phyloP scores from a whole-genome alignment of 257 asterid species.

The Orobanche coerulescens region DNA sequence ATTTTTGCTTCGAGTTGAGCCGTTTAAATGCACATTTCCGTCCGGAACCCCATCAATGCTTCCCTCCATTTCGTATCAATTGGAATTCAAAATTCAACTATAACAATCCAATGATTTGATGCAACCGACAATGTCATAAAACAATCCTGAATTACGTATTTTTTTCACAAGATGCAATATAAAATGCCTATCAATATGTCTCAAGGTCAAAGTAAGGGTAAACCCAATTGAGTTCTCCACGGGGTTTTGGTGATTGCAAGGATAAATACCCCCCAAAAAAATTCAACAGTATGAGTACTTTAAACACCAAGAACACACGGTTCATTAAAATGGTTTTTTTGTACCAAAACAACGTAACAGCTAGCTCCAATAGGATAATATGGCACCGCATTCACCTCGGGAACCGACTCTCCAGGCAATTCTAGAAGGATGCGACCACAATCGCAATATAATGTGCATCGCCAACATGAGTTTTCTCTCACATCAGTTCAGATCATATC shows the following conservation, averaged over 20 bases:
- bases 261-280: slow-evolving; percentile 9
- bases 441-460: slow-evolving; percentile 8
- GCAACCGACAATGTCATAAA: slow-evolving; percentile 1
- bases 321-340: too few relatives aligned
- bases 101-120: slow-evolving; percentile 12
- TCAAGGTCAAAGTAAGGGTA: not conserved
- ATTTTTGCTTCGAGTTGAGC: slow-evolving; percentile 39
- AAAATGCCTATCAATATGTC: not conserved
- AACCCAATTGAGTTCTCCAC: not conserved
- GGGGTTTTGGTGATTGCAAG: too few relatives aligned
- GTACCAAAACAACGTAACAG: slow-evolving; percentile 11
- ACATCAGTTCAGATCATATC: slow-evolving; percentile 22
- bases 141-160: not conserved
- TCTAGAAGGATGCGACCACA: slow-evolving; percentile 6
- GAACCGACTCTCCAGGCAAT: slow-evolving; percentile 18
- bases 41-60: too few relatives aligned
- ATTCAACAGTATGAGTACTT: slow-evolving; percentile 23
- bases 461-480: slow-evolving; percentile 23
- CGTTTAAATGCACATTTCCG: slow-evolving; percentile 44
- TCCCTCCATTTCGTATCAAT: too few relatives aligned
- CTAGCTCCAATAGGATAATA: slow-evolving; percentile 11
- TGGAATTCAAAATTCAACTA: slow-evolving; percentile 1
- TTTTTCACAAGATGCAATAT: slow-evolving; percentile 10
- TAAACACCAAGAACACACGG: slow-evolving; percentile 19
- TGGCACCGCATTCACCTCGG: slow-evolving; percentile 21